Conservation (phyloP, 768 basidiomycete genomes). For the Auricularia heimuer region DNA sequence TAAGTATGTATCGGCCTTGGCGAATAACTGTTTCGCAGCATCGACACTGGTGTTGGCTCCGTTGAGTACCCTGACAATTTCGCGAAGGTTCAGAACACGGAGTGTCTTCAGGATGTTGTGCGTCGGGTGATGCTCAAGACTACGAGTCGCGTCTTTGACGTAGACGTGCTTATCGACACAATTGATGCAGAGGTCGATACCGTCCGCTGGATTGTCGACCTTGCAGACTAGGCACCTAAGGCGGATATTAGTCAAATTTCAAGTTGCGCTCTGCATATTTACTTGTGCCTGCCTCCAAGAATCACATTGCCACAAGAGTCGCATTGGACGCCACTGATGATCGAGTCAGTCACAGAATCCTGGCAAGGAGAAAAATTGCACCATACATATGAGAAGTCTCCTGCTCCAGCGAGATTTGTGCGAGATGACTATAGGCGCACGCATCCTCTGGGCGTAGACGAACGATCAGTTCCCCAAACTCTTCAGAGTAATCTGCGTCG, state of each 20-base stretch:
- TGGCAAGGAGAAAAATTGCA: background rate
- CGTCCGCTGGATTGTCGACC: background rate
- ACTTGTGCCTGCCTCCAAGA: background rate
- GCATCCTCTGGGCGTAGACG: background rate
- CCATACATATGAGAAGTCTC: background rate
- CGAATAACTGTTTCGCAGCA: background rate
- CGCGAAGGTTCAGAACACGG: background rate
- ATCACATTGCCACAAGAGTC: background rate
- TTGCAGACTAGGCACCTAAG: background rate
- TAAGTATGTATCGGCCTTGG: background rate
- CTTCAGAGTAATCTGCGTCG: background rate
- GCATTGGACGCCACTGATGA: background rate
- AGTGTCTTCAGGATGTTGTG: background rate
- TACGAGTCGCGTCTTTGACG: background rate
- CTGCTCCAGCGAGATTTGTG: background rate
- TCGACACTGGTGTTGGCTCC: background rate
- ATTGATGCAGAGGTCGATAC: background rate
- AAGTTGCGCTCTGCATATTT: background rate
- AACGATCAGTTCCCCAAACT: background rate
- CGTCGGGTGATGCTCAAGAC: background rate
- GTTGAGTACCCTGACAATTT: background rate
- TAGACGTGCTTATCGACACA: background rate
- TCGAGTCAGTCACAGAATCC: too few species aligned
- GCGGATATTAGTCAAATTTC: too few species aligned
- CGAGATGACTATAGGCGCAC: background rate